Evolutionary conservation across 2,329 filamentous ascomycete genomes (phyloP), one percentile per base, ranked within the genome.

Genomic region (Tricladium varicosporioides): DNA sequence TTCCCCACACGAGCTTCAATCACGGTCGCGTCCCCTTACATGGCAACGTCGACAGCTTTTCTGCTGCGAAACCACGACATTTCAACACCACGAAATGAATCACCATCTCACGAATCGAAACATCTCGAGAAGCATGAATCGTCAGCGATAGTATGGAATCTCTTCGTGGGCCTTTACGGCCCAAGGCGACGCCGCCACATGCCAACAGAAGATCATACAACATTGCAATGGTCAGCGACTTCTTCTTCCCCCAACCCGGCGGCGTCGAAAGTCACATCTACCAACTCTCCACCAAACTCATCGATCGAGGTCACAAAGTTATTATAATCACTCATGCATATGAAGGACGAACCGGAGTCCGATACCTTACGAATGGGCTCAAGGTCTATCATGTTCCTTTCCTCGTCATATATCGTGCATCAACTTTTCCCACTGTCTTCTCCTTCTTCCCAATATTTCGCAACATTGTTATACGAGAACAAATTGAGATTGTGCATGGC

Each of bases 331-430:
- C 94, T 0, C 94, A 99, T 74, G 89, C 92, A 19, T 96, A 97
- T 73, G 84, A 92, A 57, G 92, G 92, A 56, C 87, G 94, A 40
- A 96, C 89, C 53, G 94, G 94, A 10, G 84, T 99, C 16, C 89
- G 94, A 57, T 99, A 97, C 70, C 85, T 99, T 61, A 97, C 93
- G 59, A 99, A 99, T 71, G 93, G 94, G 53, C 84, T 99, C 70
- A 99, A 99, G 72, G 94, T 97, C 74, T 99, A 97, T 76, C 91
- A 99, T 73, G 88, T 97, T 15, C 95, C 94, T 3, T 97, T 97
- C 73, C 84, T 96, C 71, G 86, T 97, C 72, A 92, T 99, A 67
- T 97, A 97, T 73, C 91, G 95, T 65, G 89, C 92, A 62, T 85
- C 92, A 4, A 95, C 92, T 11, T 93, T 99, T 69, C 94, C 94